Percentiles rank a stretch among this genome's conserved stretches.
Conservation (phyloP, 805 yeast species). For the Torulaspora delbrueckii region DNA sequence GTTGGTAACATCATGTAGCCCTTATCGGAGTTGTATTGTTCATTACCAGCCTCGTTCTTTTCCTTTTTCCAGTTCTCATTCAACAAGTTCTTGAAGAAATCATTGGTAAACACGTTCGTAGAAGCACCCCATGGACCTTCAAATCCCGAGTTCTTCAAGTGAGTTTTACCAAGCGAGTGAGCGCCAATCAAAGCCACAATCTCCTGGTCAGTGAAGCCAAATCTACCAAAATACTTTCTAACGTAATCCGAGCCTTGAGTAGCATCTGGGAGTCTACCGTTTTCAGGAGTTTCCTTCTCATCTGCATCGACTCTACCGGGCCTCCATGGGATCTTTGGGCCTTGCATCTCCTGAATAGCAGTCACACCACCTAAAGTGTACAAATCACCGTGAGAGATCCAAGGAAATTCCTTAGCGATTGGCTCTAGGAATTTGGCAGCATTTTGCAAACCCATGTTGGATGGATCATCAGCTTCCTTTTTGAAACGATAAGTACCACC, state of each 20-base stretch:
- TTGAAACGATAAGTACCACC: constrained; percentile 63
- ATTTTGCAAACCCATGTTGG: constrained; percentile 59
- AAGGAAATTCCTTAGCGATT: constrained; percentile 50
- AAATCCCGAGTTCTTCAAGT: constrained; percentile 62
- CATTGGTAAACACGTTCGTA: constrained; percentile 69
- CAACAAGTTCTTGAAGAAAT: constrained; percentile 56
- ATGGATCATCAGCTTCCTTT: constrained; percentile 49
- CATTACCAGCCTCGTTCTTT: constrained; percentile 55
- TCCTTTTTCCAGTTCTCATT: constrained; percentile 51
- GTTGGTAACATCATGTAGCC: constrained; percentile 85
- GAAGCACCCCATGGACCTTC: constrained; percentile 90
- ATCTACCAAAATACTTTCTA: constrained; percentile 54
- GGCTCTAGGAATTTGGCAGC: constrained; percentile 55
- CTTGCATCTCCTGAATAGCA: constrained; percentile 74
- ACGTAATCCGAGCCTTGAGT: constrained; percentile 60
- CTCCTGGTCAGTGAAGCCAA: constrained; percentile 68
- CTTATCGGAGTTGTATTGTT: constrained; percentile 58
- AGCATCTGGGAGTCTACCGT: constrained; percentile 74
- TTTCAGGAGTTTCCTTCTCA: constrained; percentile 50
- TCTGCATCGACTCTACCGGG: constrained; percentile 68
- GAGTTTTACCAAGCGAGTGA: constrained; percentile 74
- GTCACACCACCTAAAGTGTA: constrained; percentile 76
- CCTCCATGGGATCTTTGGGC: constrained; percentile 76
- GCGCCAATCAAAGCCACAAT: constrained; percentile 72
- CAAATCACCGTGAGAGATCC: constrained; percentile 76